phyloP scores from a whole-genome alignment of 176 grass and related monocot genomes.

The Oryza nivara region DNA sequence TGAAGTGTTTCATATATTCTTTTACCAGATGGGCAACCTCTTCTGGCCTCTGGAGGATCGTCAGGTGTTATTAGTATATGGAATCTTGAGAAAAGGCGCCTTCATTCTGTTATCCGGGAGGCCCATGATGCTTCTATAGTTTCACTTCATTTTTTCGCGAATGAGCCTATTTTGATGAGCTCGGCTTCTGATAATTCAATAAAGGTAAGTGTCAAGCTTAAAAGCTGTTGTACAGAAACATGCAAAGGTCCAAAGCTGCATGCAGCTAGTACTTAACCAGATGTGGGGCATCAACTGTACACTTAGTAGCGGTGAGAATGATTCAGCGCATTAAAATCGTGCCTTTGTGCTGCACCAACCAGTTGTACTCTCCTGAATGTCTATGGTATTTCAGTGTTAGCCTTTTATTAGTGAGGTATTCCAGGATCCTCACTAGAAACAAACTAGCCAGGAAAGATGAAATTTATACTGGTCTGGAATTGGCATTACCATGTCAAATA shows the following conservation, averaged over 20 bases:
- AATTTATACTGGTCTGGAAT: slow-evolving; percentile 1
- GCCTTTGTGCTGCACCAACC: background rate
- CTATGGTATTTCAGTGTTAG: background rate
- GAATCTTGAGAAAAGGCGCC: slow-evolving; percentile 90
- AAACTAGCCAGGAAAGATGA: slow-evolving; percentile 1
- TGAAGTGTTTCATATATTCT: slow-evolving; percentile 34
- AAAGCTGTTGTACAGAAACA: background rate
- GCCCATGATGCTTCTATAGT: slow-evolving; percentile 90
- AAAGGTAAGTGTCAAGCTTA: slow-evolving; percentile 59
- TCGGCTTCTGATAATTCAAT: slow-evolving; percentile 98
- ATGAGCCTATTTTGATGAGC: slow-evolving; percentile 96
- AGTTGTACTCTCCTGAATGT: background rate
- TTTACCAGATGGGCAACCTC: slow-evolving; percentile 84
- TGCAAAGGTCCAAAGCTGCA: slow-evolving; percentile 20
- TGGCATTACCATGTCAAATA: slow-evolving; percentile 15
- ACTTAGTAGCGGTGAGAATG: background rate
- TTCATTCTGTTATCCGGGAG: slow-evolving; percentile 92
- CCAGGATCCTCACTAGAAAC: background rate
- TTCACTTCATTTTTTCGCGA: slow-evolving; percentile 90
- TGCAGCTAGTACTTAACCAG: background rate
- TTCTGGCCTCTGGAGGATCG: slow-evolving; percentile 92
- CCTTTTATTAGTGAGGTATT: background rate
- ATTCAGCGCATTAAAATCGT: background rate
- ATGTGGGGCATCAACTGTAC: background rate
- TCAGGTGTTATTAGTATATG: slow-evolving; percentile 98